Evolutionary conservation across 1,284 basidiomycete species (phyloP).

Genomic region (Ganoderma lingzhi): DNA sequence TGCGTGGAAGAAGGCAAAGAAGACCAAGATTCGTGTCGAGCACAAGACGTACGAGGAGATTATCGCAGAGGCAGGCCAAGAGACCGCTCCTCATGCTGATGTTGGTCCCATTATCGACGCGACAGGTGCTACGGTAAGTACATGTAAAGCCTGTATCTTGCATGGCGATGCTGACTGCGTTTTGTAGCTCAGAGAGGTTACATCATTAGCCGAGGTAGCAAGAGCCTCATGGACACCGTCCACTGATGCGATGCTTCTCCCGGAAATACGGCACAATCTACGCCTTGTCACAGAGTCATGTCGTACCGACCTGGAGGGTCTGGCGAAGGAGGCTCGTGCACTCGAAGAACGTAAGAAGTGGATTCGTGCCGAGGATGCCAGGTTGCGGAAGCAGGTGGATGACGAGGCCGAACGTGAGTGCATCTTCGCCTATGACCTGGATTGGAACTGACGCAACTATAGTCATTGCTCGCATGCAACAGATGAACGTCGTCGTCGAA

Average conservation of each 20-base stretch:
- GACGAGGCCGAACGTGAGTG: slow-evolving; percentile 79
- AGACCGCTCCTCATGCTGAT: slow-evolving; percentile 54
- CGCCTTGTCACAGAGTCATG: slow-evolving; percentile 86
- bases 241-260: slow-evolving; percentile 85
- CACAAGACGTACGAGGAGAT: slow-evolving; percentile 98
- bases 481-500: slow-evolving; percentile 76
- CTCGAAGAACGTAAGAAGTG: slow-evolving; percentile 84
- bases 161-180: background rate
- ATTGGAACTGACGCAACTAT: slow-evolving; percentile 10
- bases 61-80: slow-evolving; percentile 81
- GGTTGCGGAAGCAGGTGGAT: slow-evolving; percentile 71
- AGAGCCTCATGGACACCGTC: slow-evolving; percentile 86
- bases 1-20: slow-evolving; percentile 85
- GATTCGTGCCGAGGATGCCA: slow-evolving; percentile 74
- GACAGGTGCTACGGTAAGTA: slow-evolving; percentile 86
- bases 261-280: slow-evolving; percentile 96
- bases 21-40: slow-evolving; percentile 84
- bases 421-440: slow-evolving; percentile 5
- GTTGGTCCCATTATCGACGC: slow-evolving; percentile 93
- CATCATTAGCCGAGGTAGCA: slow-evolving; percentile 83
- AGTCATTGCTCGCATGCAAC: slow-evolving; percentile 83
- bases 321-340: slow-evolving; percentile 89
- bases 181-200: slow-evolving; percentile 78
- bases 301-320: slow-evolving; percentile 84
- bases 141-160: background rate